Evolutionary conservation across 1,284 basidiomycete genomes (phyloP).

Genomic region (Bjerkandera adusta): DNA sequence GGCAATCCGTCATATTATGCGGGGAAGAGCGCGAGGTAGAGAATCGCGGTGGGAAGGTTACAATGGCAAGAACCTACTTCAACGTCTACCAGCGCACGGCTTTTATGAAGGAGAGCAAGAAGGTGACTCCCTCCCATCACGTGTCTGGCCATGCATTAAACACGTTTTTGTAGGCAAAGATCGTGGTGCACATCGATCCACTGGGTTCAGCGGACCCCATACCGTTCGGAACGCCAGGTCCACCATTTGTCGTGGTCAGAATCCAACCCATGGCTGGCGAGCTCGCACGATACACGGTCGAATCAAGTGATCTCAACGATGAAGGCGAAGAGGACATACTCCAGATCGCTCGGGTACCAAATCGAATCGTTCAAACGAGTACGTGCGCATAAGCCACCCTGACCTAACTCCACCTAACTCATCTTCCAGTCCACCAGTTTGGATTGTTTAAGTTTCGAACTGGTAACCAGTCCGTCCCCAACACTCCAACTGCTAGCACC

Average conservation of each 20-base stretch:
- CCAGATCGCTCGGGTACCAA: slow-evolving; percentile 70
- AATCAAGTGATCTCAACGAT: slow-evolving; percentile 68
- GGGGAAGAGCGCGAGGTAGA: slow-evolving; percentile 77
- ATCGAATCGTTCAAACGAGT: slow-evolving; percentile 80
- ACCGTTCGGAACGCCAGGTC: slow-evolving; percentile 63
- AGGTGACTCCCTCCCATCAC: slow-evolving; percentile 50
- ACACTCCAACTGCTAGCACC: slow-evolving; percentile 68
- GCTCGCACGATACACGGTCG: slow-evolving; percentile 73
- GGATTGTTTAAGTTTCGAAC: slow-evolving; percentile 84
- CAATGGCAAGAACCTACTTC: slow-evolving; percentile 77
- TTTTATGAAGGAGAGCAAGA: slow-evolving; percentile 72
- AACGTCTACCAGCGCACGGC: slow-evolving; percentile 80
- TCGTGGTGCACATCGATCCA: slow-evolving; percentile 81
- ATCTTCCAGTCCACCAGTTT: slow-evolving; percentile 71
- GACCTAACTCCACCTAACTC: slow-evolving; percentile 14
- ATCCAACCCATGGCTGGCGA: slow-evolving; percentile 82
- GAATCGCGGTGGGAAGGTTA: slow-evolving; percentile 54
- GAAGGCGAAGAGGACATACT: slow-evolving; percentile 80
- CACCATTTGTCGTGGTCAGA: slow-evolving; percentile 73
- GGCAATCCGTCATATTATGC: slow-evolving; percentile 64
- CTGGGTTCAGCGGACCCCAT: slow-evolving; percentile 71
- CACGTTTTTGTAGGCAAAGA: slow-evolving; percentile 63
- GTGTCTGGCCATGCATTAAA: not conserved
- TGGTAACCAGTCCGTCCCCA: slow-evolving; percentile 70
- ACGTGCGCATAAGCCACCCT: slow-evolving; percentile 28